These are phyloP conservation scores for Trichosporon faecale DNA, from an alignment of 1,284 basidiomycete species.

Conservation along the genomic window DNA sequence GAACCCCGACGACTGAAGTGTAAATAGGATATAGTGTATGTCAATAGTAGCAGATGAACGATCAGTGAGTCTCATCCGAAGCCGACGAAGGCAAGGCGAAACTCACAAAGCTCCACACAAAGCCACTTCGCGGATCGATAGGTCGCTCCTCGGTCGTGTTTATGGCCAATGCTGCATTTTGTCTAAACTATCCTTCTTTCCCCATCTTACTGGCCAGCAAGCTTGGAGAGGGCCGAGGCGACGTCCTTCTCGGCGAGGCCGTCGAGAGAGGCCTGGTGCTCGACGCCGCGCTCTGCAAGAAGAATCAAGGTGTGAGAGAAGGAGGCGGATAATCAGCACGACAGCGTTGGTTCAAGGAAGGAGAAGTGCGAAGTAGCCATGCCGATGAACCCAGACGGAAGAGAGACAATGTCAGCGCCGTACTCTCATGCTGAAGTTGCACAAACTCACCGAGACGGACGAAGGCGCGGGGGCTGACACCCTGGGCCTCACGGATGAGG, in stretches of 20 bases:
- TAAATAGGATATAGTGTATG: no score
- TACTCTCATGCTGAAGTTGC: not conserved
- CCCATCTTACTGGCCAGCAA: slow-evolving; percentile 33
- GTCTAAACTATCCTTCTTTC: slow-evolving; percentile 8
- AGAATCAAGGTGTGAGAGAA: no score
- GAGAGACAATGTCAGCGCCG: not conserved
- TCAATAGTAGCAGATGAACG: no score
- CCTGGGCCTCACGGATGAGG: slow-evolving; percentile 82
- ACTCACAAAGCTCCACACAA: no score
- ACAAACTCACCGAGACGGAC: slow-evolving; percentile 77
- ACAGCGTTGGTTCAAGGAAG: not conserved
- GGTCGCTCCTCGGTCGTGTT: not conserved
- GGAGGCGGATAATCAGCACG: no score
- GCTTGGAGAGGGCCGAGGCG: slow-evolving; percentile 36
- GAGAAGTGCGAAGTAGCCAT: not conserved
- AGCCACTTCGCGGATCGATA: not conserved
- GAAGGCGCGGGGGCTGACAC: slow-evolving; percentile 81
- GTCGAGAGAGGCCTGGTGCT: slow-evolving; percentile 43
- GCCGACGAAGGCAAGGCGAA: no score
- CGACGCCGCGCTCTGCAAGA: slow-evolving; percentile 47
- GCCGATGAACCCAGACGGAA: no score
- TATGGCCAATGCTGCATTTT: slow-evolving; percentile 9
- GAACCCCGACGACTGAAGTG: no score
- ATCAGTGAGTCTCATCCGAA: no score
- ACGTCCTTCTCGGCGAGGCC: slow-evolving; percentile 49